Base-by-base conservation (phyloP, 169 alveolate species). In the Eimeria necatrix region DNA sequence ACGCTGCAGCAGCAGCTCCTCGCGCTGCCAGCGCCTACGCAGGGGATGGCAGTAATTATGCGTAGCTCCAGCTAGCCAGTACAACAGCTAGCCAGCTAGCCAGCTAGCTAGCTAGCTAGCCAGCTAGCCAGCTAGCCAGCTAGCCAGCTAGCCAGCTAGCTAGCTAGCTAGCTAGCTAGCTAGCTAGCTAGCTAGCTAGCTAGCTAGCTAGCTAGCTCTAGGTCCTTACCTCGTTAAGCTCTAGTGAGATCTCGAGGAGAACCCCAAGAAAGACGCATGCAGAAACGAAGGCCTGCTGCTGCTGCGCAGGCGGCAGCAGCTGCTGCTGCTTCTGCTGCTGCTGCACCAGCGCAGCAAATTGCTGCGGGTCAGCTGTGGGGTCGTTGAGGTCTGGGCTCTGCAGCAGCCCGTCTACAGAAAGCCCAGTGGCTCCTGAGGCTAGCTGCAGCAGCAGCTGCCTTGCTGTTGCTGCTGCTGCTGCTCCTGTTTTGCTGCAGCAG, bases 251-350 rank as follows among this genome's bases (percentile, higher is more conserved):
- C 56, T 76, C 86, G 12, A 76, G 56, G 59, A 76, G 86, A 16
- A 76, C 61, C 7, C 86, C 86, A 6, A 76, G 61, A 16, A 76
- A 76, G 48, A 76, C 61, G 61, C 86, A 76, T 46, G 86, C 86
- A 76, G 86, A 76, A 60, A 76, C 86, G 22, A 76, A 76, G 8
- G 86, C 86, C 86, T 76, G 86, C 86, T 76, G 61, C 86, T 46
- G 86, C 86, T 76, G 86, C 61, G 6, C 61, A 3, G 22, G 86
- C 8, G 59, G 86, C 86, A 41, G 86, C 86, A 41, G 86, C 64
- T 48, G 64, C 61, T 76, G 86, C 86, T 41, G 86, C 86, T 48
- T 3, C 86, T 48, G 56, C 86, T 76, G 86, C 86, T 76, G 86
- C 61, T 32, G 56, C 56, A 76, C 61, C 26, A 76, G 61, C 10